Evolutionary conservation across 345 rosid genomes (phyloP), one percentile per base, ranked within the genome.

Genomic region (Eutrema japonicum): DNA sequence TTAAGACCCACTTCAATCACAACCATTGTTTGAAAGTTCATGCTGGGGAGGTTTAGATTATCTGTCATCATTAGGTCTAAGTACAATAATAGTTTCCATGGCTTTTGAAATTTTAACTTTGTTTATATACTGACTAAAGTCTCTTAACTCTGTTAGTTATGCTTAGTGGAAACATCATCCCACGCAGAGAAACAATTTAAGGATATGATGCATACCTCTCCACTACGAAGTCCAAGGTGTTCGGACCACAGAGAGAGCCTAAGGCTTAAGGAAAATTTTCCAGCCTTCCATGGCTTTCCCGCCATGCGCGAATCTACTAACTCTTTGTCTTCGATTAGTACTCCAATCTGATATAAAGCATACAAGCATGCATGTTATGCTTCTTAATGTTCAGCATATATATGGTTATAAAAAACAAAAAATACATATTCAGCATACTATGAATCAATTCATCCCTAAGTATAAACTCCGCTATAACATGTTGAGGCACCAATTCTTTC

Each of bases 201-300:
- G 46, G 64, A 52, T 16, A 10, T 30, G 67, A 58, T 63, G 63
- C 86, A 70, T 71, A 95, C 99, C 96, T 89, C 88, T 77, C 82
- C 89, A 45, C 72, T 69, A 71, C 52, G 84, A 74, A 92, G 94
- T 74, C 97, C 98, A 66, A 95, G 98, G 83, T 95, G 99, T 75
- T 95, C 98, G 8, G 93, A 85, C 99, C 99, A 95, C 75, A 95
- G 78, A 4, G 99, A 85, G 8, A 90, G 90, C 72, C 99, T 92
- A 68, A 95, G 98, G 78, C 94, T 89, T 70, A 68, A 61, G 65
- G 94, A 52, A 79, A 92, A 90, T 59, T 82, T 92, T 73, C 99
- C 99, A 72, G 99, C 97, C 76, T 90, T 89, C 99, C 98, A 87
- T 48, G 96, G 94, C 55, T 84, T 84, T 71, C 97, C 99, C 73